Base-by-base conservation (phyloP, 495 filamentous ascomycete species). In the Annulohypoxylon bovei region DNA sequence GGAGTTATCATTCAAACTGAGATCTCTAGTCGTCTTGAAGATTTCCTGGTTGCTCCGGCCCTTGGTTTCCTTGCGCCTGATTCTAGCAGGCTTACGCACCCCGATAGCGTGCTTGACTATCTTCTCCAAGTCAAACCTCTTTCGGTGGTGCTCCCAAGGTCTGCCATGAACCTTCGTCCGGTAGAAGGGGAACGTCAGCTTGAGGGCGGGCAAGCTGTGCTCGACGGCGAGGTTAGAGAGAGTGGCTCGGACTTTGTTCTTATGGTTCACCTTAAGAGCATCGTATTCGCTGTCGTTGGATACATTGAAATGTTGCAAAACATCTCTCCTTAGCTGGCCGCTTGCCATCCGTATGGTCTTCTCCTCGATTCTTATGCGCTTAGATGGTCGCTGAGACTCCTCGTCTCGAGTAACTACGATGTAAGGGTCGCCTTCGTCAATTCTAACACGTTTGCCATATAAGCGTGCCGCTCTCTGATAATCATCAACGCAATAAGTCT, bases 271-370 rank as follows among this genome's bases (percentile, higher is more conserved):
- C 79, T 99, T 98, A 44, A 99, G 86, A 56, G 92, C 89, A 71
- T 97, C 93, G 76, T 99, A 99, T 1, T 93, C 94, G 47, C 93
- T 90, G 73, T 99, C 95, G 64, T 97, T 97, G 27, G 95, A 97
- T 53, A 97, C 91, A 77, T 98, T 98, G 85, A 97, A 98, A 22
- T 94, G 87, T 67, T 89, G 86, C 25, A 84, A 87, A n/a, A 96
- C 79, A 52, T 88, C 83, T 27, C 85, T 87, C 20, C 84, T 84
- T 14, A 89, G 74, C 32, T 82, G 81, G 8, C 86, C 85, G 46
- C 83, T 86, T 8, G 81, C 83, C 77, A 87, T 81, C 22, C 88
- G 84, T 59, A 86, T 87, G 55, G 84, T 77, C 68, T 82, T 84
- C 65, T 81, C 79, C 47, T 81, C 78, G 5, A 77, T 44, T 65